A percentile compares a stretch with the other conserved stretches of the same genome.
phyloP scores from a whole-genome alignment of 1,284 basidiomycete species.

The Puccinia hordei region DNA sequence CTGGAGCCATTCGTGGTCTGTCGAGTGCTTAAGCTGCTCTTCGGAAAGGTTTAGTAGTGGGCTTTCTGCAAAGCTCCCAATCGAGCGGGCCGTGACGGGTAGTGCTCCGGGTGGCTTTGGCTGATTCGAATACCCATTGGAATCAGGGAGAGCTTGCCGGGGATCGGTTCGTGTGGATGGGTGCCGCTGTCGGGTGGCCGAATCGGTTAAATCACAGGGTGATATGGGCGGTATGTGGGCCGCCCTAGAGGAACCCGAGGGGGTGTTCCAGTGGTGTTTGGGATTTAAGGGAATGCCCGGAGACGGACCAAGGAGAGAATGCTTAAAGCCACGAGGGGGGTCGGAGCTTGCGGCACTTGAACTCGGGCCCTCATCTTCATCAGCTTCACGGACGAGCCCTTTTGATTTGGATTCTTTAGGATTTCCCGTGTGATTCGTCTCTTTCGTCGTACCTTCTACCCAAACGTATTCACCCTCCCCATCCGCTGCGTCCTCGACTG shows the following conservation, averaged over 20 bases:
- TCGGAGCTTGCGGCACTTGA: slow-evolving; percentile 15
- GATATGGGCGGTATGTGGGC: slow-evolving; percentile 7
- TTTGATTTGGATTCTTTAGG: slow-evolving; percentile 18
- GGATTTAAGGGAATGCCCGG: not conserved
- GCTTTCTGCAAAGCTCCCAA: not conserved
- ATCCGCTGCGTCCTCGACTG: slow-evolving; percentile 96
- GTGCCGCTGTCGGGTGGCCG: not conserved
- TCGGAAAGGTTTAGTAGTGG: not conserved
- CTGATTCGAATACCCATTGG: slow-evolving; percentile 12
- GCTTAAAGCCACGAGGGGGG: not conserved
- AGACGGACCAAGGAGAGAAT: not conserved
- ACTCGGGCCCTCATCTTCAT: slow-evolving; percentile 34
- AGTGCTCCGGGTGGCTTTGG: slow-evolving; percentile 6
- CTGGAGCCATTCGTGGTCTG: slow-evolving; percentile 8
- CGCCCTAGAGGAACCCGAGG: slow-evolving; percentile 2
- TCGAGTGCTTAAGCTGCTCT: not conserved
- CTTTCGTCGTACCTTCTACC: slow-evolving; percentile 30
- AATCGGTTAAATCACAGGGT: not conserved
- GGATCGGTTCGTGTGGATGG: not conserved
- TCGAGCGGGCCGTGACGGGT: not conserved
- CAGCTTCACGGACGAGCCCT: slow-evolving; percentile 34
- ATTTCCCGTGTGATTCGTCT: not conserved
- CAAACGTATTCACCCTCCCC: slow-evolving; percentile 68
- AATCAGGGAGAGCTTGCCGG: slow-evolving; percentile 3
- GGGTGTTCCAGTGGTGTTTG: slow-evolving; percentile 18